Percentiles rank a stretch among this genome's conserved stretches.
These are phyloP conservation scores for Nyctanthes arbortristis DNA, from an alignment of 257 asterid species.

Conservation along the genomic window DNA sequence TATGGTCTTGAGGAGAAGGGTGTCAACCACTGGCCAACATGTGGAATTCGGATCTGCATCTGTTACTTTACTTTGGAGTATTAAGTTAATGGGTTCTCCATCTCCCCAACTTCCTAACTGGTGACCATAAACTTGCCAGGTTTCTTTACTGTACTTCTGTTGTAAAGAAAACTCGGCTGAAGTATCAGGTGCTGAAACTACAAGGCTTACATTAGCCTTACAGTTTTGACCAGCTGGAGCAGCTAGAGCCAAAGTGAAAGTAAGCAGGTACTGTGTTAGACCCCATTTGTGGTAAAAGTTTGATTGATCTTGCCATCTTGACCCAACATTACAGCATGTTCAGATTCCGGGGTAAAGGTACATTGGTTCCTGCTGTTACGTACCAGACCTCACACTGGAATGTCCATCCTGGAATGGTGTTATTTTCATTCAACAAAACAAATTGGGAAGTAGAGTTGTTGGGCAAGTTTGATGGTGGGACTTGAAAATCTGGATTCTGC, in stretches of 20 bases:
- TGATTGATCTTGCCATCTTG: conserved; percentile 58
- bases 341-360: conserved; percentile 31
- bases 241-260: conserved; percentile 44
- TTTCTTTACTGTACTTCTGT: conserved; percentile 33
- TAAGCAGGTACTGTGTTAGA: conserved; percentile 39
- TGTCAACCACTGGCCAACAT: conserved; percentile 65
- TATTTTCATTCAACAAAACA: conserved; percentile 39
- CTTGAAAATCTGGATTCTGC: conserved; percentile 58
- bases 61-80: conserved; percentile 41
- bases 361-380: conserved; percentile 29
- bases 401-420: conserved; percentile 61
- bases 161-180: conserved; percentile 39
- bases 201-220: conserved; percentile 50
- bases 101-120: conserved; percentile 55
- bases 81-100: conserved; percentile 49
- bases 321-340: conserved; percentile 50
- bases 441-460: conserved; percentile 29
- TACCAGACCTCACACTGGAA: conserved; percentile 46
- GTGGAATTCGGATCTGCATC: conserved; percentile 47
- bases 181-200: conserved; percentile 59
- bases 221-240: conserved; percentile 44
- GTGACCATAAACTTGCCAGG: conserved; percentile 55
- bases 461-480: conserved; percentile 53
- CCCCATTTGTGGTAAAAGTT: conserved; percentile 47
- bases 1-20: conserved; percentile 33